Percentiles rank a stretch among this genome's conserved stretches.
Evolutionary conservation across 2,329 filamentous ascomycete species (phyloP).

Genomic region (Talaromyces rugulosus): DNA sequence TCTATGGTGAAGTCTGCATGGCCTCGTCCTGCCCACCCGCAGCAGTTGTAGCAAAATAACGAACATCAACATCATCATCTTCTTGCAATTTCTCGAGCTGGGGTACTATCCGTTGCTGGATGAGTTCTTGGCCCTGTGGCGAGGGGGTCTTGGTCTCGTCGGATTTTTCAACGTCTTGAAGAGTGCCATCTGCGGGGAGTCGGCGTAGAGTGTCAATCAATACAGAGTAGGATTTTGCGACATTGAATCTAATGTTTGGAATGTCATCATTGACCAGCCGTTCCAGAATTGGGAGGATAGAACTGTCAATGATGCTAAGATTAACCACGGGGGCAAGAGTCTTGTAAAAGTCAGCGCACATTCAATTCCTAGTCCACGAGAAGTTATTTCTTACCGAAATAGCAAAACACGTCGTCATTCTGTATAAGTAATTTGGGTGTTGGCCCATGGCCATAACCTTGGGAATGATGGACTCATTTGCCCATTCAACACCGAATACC

Average conservation of each 20-base stretch:
- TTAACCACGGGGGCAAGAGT: conserved; percentile 91
- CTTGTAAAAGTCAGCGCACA: conserved; percentile 47
- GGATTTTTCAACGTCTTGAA: conserved; percentile 79
- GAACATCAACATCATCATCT: conserved; percentile 95
- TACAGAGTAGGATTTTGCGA: conserved; percentile 92
- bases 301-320: conserved; percentile 86
- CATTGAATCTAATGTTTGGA: conserved; percentile 98
- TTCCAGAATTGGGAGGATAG: conserved; percentile 92
- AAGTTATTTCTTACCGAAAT: conserved; percentile 71
- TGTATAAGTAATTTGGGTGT: conserved; percentile 97
- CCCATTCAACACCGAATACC: conserved; percentile 97
- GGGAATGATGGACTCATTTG: conserved; percentile 91
- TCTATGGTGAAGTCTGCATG: conserved; percentile 51
- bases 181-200: conserved; percentile 80
- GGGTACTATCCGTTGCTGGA: conserved; percentile 80
- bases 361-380: not conserved
- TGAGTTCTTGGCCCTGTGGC: conserved; percentile 70
- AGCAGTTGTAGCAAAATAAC: conserved; percentile 94
- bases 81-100: conserved; percentile 93
- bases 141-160: conserved; percentile 57
- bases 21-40: conserved; percentile 54
- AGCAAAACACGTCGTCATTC: conserved; percentile 99
- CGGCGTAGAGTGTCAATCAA: conserved; percentile 89
- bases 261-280: conserved; percentile 92
- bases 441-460: conserved; percentile 99